These are phyloP conservation scores for Conringia planisiliqua DNA, from an alignment of 345 rosid genomes.

Conservation along the genomic window DNA sequence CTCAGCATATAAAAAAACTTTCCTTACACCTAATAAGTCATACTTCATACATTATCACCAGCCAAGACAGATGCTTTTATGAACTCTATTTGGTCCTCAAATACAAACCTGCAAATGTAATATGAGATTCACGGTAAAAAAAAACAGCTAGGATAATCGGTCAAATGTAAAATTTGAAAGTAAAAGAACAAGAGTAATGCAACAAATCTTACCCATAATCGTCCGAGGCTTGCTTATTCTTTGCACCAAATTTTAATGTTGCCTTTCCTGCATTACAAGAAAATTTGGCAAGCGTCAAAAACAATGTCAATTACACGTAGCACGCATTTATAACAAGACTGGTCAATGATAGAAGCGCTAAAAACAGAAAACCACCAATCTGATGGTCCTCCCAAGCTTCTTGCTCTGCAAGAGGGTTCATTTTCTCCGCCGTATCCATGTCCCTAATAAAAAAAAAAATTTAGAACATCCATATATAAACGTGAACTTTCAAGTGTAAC, in stretches of 20 bases:
- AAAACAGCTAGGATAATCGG: neutral
- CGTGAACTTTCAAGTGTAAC: neutral
- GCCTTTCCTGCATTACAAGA: constrained; percentile 59
- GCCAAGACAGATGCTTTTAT: constrained; percentile 64
- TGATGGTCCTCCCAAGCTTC: constrained; percentile 96
- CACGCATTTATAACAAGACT: neutral
- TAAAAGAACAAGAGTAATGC: neutral
- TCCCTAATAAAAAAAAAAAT: constrained; percentile 40
- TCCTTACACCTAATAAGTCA: neutral
- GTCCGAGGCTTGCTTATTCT: constrained; percentile 55
- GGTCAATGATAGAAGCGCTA: neutral
- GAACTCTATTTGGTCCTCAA: constrained; percentile 86
- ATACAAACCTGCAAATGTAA: constrained; percentile 49
- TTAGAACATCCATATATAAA: neutral
- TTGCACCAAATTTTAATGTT: constrained; percentile 64
- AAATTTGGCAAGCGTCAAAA: neutral
- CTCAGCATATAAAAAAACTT: neutral
- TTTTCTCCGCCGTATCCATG: constrained; percentile 53
- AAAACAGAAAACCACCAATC: constrained; percentile 45
- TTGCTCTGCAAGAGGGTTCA: constrained; percentile 94
- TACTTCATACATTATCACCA: constrained; percentile 60
- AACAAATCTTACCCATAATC: constrained; percentile 51
- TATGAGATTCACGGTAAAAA: neutral
- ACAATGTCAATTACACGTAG: neutral
- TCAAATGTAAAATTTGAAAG: neutral